Evolutionary conservation across 1,284 basidiomycete genomes (phyloP), one percentile per base, ranked within the genome.

Genomic region (Malassezia equina): DNA sequence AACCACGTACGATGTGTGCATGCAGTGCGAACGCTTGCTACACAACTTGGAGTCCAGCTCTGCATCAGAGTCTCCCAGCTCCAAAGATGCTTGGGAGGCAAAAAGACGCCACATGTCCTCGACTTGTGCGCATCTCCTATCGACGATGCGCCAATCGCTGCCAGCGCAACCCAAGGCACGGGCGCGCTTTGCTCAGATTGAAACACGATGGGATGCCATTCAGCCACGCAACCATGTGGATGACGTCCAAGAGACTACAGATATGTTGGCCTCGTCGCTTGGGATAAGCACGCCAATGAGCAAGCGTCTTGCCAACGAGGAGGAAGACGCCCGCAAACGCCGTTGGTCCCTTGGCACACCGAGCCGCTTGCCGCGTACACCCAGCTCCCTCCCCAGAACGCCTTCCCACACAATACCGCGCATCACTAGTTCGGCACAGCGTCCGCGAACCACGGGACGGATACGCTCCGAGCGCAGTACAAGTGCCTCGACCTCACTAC

Each of bases 1-100:
- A 12, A 40, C 44, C 15, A 29, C 51, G 17, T 41, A 47, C 25
- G 49, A 56, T 24, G 43, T 42, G 24, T 56, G 49, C 34, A 24
- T 40, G 8, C 48, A 56, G 33, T 50, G 41, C 4, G 48, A 56
- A 17, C 24, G 31, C 17, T 28, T 45, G 9, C 45, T 56, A 27
- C 25, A 33, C 33, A 34, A 28, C 6, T 31, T 55, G 24, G 53
- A 49, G 13, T 11, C 23, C 3, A 28, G 12, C 27, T 39, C 36
- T 21, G 15, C 27, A 17, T 21, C 29, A 2, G 44, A 46, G 13
- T 23, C 25, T 2, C 19, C 44, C 5, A 17, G 29, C 13, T 27
- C 44, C 3, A 4, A 27, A 43, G 28, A 17, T 17, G 28, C 42
- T 6, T 15, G 17, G 29, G 15, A 32, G 7, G 44, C 29, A 11